Evolutionary conservation across 2,329 filamentous ascomycete genomes (phyloP).

Genomic region (Volutella citrinella): DNA sequence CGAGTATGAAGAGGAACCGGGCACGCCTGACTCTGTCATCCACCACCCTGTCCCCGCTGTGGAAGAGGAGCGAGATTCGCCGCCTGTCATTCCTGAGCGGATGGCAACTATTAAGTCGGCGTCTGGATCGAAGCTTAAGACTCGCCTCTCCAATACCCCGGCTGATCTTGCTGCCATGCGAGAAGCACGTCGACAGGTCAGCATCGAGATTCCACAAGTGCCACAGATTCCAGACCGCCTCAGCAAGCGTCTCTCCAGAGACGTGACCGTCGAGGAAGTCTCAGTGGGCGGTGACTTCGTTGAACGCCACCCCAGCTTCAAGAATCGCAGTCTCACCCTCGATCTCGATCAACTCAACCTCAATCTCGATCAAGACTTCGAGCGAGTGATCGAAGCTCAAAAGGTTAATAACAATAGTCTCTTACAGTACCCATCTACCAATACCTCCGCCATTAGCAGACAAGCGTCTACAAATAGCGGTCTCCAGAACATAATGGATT

Average conservation of each 20-base stretch:
- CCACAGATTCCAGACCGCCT: slow-evolving; percentile 62
- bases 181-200: slow-evolving; percentile 80
- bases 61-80: slow-evolving; percentile 46
- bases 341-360: slow-evolving; percentile 81
- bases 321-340: slow-evolving; percentile 79
- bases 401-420: slow-evolving; percentile 62
- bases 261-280: slow-evolving; percentile 39
- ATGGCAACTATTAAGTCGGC: slow-evolving; percentile 89
- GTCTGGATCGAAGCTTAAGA: slow-evolving; percentile 82
- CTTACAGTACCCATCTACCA: slow-evolving; percentile 19
- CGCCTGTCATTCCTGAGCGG: slow-evolving; percentile 72
- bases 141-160: slow-evolving; percentile 81
- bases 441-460: slow-evolving; percentile 32
- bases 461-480: slow-evolving; percentile 40
- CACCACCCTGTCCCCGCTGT: slow-evolving; percentile 61
- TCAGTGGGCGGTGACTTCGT: slow-evolving; percentile 41
- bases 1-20: slow-evolving; percentile 56
- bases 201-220: slow-evolving; percentile 63
- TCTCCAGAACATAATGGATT: slow-evolving; percentile 11
- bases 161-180: slow-evolving; percentile 83
- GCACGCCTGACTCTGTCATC: slow-evolving; percentile 87
- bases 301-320: slow-evolving; percentile 68
- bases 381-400: slow-evolving; percentile 91
- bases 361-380: slow-evolving; percentile 88
- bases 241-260: slow-evolving; percentile 51